Conservation (phyloP, 192 early-diverging fungal genomes). For the Phlyctochytrium bullatum region DNA sequence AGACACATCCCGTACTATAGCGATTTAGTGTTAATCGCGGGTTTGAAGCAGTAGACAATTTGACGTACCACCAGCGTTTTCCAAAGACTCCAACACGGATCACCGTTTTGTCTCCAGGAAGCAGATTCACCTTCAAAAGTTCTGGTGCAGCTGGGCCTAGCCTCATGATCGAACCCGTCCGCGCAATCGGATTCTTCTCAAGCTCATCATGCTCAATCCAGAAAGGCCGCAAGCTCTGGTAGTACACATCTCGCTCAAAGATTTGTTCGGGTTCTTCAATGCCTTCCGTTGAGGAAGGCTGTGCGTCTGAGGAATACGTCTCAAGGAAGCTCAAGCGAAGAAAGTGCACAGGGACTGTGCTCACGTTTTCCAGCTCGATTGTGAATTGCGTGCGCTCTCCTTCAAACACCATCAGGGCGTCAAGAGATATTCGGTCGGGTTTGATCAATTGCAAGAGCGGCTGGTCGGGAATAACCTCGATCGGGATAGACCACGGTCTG, state of each 20-base stretch:
- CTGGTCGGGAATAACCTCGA: constrained; percentile 63
- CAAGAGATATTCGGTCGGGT: constrained; percentile 52
- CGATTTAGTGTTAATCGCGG: no score
- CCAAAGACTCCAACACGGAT: constrained; percentile 70
- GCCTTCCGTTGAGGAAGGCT: constrained; percentile 43
- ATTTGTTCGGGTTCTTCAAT: constrained; percentile 58
- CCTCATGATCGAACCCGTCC: constrained; percentile 11
- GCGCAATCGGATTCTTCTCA: constrained; percentile 16
- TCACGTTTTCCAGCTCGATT: constrained; percentile 73
- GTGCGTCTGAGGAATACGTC: constrained; percentile 10
- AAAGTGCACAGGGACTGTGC: constrained; percentile 67
- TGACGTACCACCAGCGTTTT: constrained; percentile 62
- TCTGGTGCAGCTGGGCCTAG: constrained; percentile 22
- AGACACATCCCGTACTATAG: constrained; percentile 60
- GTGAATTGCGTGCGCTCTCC: constrained; percentile 68
- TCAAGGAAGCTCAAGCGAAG: constrained; percentile 51
- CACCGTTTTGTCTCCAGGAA: constrained; percentile 46
- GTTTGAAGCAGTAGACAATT: constrained; percentile 7
- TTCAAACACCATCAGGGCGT: constrained; percentile 78
- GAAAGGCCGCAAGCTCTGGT: constrained; percentile 47
- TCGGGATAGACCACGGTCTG: constrained; percentile 39
- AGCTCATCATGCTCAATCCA: constrained; percentile 32
- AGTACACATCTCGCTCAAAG: constrained; percentile 75
- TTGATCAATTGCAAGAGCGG: constrained; percentile 65
- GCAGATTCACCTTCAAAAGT: constrained; percentile 41